Evolutionary conservation across 139 green algal species (phyloP), one percentile per base, ranked within the genome.

Genomic region (Mesotaenium endlicherianum): DNA sequence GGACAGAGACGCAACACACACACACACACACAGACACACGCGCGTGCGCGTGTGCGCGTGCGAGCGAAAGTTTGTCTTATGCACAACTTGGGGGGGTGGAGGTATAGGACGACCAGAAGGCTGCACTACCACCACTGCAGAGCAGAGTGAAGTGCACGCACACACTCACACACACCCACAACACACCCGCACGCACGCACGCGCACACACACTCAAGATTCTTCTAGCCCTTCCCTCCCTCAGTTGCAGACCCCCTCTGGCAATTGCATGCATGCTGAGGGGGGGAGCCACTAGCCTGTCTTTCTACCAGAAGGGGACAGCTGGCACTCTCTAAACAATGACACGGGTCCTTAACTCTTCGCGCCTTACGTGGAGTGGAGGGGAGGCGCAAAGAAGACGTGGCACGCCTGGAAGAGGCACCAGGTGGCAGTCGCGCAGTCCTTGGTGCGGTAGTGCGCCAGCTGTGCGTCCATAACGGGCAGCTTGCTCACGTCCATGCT

Each of bases 321-420:
- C 26, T 20, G 26, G 50, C 26, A 64, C 50, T 64, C 26, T 64
- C 26, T 64, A 34, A 64, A 64, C 50, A 64, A 64, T 64, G 20
- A 26, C 50, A 64, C 20, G 50, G 50, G 20, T 26, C 20, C 20
- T 26, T 64, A 26, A 64, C 20, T 34, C 20, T 64, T 64, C 26
- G 20, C 26, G 50, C 20, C 50, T 64, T 75, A 75, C 67, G n/a
- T 75, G 17, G 67, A 75, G 67, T 75, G 67, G n/a, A 75, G 17
- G 67, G 67, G 67, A 26, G 30, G 30, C 30, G 20, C 17, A 75
- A 57, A 17, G 34, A 72, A 75, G 67, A 75, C 20, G 20, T 57
- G 30, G 30, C 30, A 53, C 20, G 17, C 67, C 17, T 60, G 17
- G n/a, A 75, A 75, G 20, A 75, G 20, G 67, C 67, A 75, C 67